phyloP scores from a whole-genome alignment of 2,329 filamentous ascomycete genomes.

The Fusarium setosum region DNA sequence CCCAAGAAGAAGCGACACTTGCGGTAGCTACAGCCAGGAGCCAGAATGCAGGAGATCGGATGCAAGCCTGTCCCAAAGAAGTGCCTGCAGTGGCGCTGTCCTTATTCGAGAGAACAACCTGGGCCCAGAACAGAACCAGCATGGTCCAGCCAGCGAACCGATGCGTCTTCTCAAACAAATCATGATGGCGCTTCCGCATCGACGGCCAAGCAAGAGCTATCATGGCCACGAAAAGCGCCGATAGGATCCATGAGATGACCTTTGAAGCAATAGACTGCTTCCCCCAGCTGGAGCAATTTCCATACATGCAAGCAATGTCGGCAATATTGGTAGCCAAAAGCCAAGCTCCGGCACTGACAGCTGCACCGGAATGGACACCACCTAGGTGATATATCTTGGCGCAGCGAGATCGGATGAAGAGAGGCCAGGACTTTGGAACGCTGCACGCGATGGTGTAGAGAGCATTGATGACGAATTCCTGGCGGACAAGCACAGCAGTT shows the following conservation, averaged over 20 bases:
- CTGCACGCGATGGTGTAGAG: slow-evolving; percentile 60
- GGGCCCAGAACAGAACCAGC: slow-evolving; percentile 73
- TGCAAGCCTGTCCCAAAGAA: slow-evolving; percentile 51
- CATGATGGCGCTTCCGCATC: slow-evolving; percentile 71
- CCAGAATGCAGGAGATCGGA: slow-evolving; percentile 67
- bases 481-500: slow-evolving; percentile 61
- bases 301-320: slow-evolving; percentile 34
- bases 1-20: slow-evolving; percentile 78
- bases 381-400: slow-evolving; percentile 65
- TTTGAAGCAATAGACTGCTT: slow-evolving; percentile 52
- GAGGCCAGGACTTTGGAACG: slow-evolving; percentile 57
- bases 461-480: slow-evolving; percentile 64
- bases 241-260: slow-evolving; percentile 68
- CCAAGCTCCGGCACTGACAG: slow-evolving; percentile 60
- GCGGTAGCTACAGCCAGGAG: slow-evolving; percentile 72
- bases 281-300: slow-evolving; percentile 35
- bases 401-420: slow-evolving; percentile 57
- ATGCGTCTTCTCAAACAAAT: slow-evolving; percentile 77
- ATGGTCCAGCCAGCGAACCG: slow-evolving; percentile 78
- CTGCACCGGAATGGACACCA: slow-evolving; percentile 62
- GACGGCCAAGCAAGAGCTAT: slow-evolving; percentile 71
- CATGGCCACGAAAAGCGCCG: slow-evolving; percentile 69
- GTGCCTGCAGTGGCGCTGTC: slow-evolving; percentile 49
- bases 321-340: slow-evolving; percentile 54
- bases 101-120: slow-evolving; percentile 65